Evolutionary conservation across 768 basidiomycete genomes (phyloP).

Genomic region (Lyophyllum semitale): DNA sequence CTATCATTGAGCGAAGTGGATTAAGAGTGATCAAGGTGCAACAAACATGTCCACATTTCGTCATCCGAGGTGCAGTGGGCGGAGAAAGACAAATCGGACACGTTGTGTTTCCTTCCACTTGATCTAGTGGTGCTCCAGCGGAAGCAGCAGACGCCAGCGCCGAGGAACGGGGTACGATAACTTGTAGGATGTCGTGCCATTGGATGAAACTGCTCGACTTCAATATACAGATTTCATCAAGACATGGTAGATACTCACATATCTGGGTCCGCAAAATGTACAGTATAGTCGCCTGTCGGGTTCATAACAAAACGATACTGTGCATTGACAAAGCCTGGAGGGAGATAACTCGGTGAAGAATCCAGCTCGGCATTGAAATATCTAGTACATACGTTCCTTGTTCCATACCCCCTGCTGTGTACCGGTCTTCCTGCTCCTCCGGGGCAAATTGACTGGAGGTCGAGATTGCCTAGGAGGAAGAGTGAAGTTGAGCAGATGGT

Average conservation of each 20-base stretch:
- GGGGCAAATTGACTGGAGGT: constrained; percentile 56
- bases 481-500: constrained; percentile 92
- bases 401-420: constrained; percentile 75
- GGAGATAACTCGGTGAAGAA: constrained; percentile 15
- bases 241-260: constrained; percentile 55
- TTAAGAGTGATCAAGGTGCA: constrained; percentile 6
- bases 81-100: constrained; percentile 97
- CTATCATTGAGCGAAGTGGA: constrained; percentile 12
- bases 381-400: constrained; percentile 78
- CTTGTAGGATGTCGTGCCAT: constrained; percentile 94
- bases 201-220: constrained; percentile 76
- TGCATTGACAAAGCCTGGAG: constrained; percentile 88
- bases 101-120: constrained; percentile 64
- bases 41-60: constrained; percentile 96
- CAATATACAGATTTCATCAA: background rate
- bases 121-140: constrained; percentile 38
- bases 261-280: constrained; percentile 96
- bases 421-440: constrained; percentile 74
- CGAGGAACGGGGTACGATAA: constrained; percentile 86
- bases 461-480: constrained; percentile 84
- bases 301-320: constrained; percentile 97
- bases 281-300: constrained; percentile 88
- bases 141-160: constrained; percentile 67
- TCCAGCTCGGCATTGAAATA: constrained; percentile 9
- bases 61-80: constrained; percentile 89